These are phyloP conservation scores for Coprinopsis cinerea DNA, from an alignment of 768 basidiomycete genomes.

Conservation along the genomic window DNA sequence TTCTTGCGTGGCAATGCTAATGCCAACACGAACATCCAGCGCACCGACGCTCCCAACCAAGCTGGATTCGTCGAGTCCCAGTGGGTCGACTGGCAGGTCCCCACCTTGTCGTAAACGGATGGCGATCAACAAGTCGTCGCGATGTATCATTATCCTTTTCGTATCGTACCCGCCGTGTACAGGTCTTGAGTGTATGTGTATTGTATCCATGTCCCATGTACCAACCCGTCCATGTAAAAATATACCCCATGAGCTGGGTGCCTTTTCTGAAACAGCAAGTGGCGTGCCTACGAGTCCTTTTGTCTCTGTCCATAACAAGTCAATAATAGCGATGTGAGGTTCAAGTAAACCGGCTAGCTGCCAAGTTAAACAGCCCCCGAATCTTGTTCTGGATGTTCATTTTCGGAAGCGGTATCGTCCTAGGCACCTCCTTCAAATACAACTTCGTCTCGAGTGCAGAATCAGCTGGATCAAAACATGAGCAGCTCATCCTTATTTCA, in stretches of 20 bases:
- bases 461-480: slow-evolving; percentile 17
- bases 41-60: slow-evolving; percentile 37
- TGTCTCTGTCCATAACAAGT: background rate
- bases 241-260: too few species aligned
- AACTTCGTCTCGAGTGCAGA: slow-evolving; percentile 10
- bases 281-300: too few species aligned
- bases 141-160: too few species aligned
- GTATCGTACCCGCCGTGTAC: too few species aligned
- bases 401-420: slow-evolving; percentile 19
- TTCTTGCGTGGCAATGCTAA: slow-evolving; percentile 42
- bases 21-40: slow-evolving; percentile 41
- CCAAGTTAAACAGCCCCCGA: slow-evolving; percentile 19
- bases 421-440: slow-evolving; percentile 17
- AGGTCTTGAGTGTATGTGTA: too few species aligned
- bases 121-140: too few species aligned
- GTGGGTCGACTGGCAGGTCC: slow-evolving; percentile 48
- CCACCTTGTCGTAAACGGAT: slow-evolving; percentile 30
- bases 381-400: slow-evolving; percentile 22
- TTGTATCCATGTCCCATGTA: too few species aligned
- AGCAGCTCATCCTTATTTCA: slow-evolving; percentile 4
- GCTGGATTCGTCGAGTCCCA: slow-evolving; percentile 31
- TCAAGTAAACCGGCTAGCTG: background rate
- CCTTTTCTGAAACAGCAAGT: too few species aligned
- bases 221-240: too few species aligned
- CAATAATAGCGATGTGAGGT: background rate